Conservation (phyloP, 345 rosid species). For the Arabidopsis thaliana region DNA sequence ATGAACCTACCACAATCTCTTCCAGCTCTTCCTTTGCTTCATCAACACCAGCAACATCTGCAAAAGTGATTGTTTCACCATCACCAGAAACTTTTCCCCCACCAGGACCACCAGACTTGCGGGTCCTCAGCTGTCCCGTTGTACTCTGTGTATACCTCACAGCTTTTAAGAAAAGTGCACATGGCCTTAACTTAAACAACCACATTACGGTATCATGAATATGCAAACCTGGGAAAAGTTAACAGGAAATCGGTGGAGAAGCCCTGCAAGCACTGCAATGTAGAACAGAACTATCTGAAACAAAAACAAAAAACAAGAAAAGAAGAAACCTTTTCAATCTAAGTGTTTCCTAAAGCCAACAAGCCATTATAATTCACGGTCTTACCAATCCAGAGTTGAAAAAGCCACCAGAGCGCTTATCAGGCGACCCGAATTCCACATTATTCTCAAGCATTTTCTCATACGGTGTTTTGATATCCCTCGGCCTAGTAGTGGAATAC, state of each 20-base stretch:
- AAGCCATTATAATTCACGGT: neutral
- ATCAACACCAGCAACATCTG: slow-evolving; percentile 98
- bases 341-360: neutral
- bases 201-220: neutral
- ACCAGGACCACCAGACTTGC: slow-evolving; percentile 70
- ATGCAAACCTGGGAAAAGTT: slow-evolving; percentile 78
- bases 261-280: slow-evolving; percentile 81
- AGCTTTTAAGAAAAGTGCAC: slow-evolving; percentile 22
- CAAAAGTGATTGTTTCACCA: slow-evolving; percentile 82
- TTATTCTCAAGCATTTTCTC: slow-evolving; percentile 94
- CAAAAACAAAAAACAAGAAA: slow-evolving; percentile 26
- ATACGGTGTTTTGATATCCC: slow-evolving; percentile 86
- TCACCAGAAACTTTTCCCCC: slow-evolving; percentile 69
- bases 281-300: slow-evolving; percentile 84
- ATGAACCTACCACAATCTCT: slow-evolving; percentile 85
- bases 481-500: slow-evolving; percentile 81
- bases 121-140: slow-evolving; percentile 79
- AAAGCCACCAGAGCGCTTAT: slow-evolving; percentile 84
- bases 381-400: slow-evolving; percentile 86
- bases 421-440: slow-evolving; percentile 93
- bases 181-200: slow-evolving; percentile 12
- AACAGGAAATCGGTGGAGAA: slow-evolving; percentile 72
- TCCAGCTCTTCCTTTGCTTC: slow-evolving; percentile 99
- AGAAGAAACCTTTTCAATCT: neutral
- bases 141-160: slow-evolving; percentile 56